Evolutionary conservation across 306 rosid genomes (phyloP).

Genomic region (Canavalia ensiformis): DNA sequence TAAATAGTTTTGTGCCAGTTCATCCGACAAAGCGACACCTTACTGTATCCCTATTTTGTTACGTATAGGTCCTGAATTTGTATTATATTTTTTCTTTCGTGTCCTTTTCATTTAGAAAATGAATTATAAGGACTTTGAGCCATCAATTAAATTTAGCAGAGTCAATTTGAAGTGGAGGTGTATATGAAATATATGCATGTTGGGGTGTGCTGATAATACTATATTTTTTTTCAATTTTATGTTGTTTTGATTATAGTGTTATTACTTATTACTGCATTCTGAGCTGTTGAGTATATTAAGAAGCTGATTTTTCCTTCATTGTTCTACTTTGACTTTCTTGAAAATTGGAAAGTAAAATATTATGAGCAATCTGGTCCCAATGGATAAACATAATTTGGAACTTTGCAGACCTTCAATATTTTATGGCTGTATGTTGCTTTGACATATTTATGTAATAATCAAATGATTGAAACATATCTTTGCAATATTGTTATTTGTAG

Average conservation of each 20-base stretch:
- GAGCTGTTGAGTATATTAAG: background rate
- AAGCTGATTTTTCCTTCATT: conserved; percentile 8
- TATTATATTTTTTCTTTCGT: background rate
- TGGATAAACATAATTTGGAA: background rate
- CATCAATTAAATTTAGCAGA: background rate
- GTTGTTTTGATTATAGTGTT: background rate
- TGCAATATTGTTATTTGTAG: background rate
- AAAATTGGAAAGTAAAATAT: background rate
- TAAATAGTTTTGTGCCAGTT: background rate
- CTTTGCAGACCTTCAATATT: background rate
- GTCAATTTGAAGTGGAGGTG: background rate
- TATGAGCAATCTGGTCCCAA: background rate
- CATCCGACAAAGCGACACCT: background rate
- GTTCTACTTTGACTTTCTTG: conserved; percentile 34
- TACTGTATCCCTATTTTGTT: background rate
- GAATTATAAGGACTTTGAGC: conserved; percentile 8
- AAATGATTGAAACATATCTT: background rate
- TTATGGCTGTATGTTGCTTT: background rate
- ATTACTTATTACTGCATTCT: background rate
- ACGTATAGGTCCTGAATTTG: background rate
- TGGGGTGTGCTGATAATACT: background rate
- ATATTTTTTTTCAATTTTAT: background rate
- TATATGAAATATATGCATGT: background rate
- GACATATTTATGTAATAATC: background rate
- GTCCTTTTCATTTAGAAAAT: conserved; percentile 18